Evolutionary conservation across 495 filamentous ascomycete genomes (phyloP).

Genomic region (Aspergillus nidulans): DNA sequence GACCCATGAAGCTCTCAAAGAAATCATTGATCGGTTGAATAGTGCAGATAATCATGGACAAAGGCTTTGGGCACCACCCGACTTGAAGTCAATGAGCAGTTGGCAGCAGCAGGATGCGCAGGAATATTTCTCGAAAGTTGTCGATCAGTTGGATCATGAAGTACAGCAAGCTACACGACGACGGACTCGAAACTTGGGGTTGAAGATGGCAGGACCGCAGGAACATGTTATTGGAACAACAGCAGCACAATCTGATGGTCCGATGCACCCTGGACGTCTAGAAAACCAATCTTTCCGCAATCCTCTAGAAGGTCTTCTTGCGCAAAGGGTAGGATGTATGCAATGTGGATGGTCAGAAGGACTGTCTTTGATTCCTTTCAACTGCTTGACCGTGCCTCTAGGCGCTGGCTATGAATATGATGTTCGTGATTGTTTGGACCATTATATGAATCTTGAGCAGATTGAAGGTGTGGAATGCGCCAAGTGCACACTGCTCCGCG

Average conservation of each 20-base stretch:
- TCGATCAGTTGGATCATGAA: constrained; percentile 83
- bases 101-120: constrained; percentile 98
- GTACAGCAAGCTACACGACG: constrained; percentile 47
- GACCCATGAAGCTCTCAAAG: constrained; percentile 54
- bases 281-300: constrained; percentile 38
- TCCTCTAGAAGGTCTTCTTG: constrained; percentile 83
- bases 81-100: constrained; percentile 81
- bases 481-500: constrained; percentile 75
- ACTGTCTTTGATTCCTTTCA: constrained; percentile 84
- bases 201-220: constrained; percentile 37
- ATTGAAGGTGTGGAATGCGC: constrained; percentile 87
- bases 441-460: constrained; percentile 76
- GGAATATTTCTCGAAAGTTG: constrained; percentile 89
- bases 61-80: constrained; percentile 70
- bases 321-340: constrained; percentile 86
- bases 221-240: constrained; percentile 36
- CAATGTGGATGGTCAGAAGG: constrained; percentile 82
- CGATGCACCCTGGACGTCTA: not conserved
- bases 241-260: not conserved
- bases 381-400: constrained; percentile 83
- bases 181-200: constrained; percentile 36
- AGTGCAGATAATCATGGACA: constrained; percentile 60
- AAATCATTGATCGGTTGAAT: constrained; percentile 64
- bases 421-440: constrained; percentile 72
- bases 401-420: constrained; percentile 53